Evolutionary conservation across 305 asterid genomes (phyloP).

Genomic region (Fraxinus baroniana): DNA sequence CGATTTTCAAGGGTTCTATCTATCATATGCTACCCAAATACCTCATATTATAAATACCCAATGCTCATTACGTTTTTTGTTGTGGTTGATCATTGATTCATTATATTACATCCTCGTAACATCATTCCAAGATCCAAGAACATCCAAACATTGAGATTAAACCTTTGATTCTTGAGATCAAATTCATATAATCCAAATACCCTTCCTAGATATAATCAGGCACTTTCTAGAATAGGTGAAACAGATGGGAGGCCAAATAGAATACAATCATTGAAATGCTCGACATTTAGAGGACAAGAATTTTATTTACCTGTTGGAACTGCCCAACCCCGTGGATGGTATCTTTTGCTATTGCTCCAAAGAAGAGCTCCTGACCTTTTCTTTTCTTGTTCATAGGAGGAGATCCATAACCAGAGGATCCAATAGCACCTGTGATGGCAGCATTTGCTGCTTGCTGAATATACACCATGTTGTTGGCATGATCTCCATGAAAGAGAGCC

Average conservation of each 20-base stretch:
- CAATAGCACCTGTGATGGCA: slow-evolving; percentile 55
- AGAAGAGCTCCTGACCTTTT: slow-evolving; percentile 68
- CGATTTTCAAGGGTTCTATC: no score
- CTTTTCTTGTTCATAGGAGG: slow-evolving; percentile 78
- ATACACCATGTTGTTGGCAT: slow-evolving; percentile 39
- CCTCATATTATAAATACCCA: no score
- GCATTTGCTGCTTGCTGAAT: slow-evolving; percentile 55
- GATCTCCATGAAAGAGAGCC: slow-evolving; percentile 52
- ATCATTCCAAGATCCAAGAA: no score
- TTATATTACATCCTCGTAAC: no score
- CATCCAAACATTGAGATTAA: no score
- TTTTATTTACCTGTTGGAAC: slow-evolving; percentile 63
- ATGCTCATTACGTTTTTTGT: no score
- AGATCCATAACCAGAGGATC: slow-evolving; percentile 48
- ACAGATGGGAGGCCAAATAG: neutral
- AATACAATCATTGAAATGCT: neutral
- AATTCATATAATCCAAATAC: no score
- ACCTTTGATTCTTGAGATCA: no score
- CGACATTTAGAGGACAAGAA: neutral
- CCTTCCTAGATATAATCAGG: no score
- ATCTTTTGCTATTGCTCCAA: slow-evolving; percentile 57
- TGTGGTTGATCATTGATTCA: no score
- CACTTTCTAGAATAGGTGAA: no score
- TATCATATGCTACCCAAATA: no score
- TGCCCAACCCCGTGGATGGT: slow-evolving; percentile 56